These are phyloP conservation scores for Elsinoe australis DNA, from an alignment of 2,329 filamentous ascomycete genomes.

Conservation along the genomic window DNA sequence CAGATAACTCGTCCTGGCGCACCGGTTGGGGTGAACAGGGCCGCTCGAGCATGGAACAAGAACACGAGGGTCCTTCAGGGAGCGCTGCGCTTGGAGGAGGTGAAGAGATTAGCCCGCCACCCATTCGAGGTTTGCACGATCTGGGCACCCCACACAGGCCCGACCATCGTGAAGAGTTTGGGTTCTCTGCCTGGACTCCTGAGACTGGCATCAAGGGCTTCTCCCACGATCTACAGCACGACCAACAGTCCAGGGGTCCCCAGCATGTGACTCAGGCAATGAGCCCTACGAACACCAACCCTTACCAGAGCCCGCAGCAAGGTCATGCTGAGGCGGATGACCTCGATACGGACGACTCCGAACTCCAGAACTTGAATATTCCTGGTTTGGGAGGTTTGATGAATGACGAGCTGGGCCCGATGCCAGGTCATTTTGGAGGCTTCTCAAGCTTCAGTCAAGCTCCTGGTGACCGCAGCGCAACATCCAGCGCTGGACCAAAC, in stretches of 20 bases:
- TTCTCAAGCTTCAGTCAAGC: constrained; percentile 33
- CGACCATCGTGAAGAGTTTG: constrained; percentile 49
- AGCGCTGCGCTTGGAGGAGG: constrained; percentile 68
- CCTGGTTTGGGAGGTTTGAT: constrained; percentile 49
- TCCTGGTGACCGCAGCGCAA: constrained; percentile 84
- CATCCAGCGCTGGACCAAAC: constrained; percentile 70
- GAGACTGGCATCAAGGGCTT: constrained; percentile 34
- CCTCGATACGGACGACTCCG: constrained; percentile 31
- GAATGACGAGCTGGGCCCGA: constrained; percentile 22
- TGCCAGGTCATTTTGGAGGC: constrained; percentile 27
- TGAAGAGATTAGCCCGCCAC: constrained; percentile 57
- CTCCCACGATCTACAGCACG: constrained; percentile 40
- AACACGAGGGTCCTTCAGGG: constrained; percentile 58
- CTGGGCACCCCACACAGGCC: constrained; percentile 40
- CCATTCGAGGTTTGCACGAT: constrained; percentile 37
- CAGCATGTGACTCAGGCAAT: constrained; percentile 56
- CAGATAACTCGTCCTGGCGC: constrained; percentile 48
- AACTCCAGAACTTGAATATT: constrained; percentile 35
- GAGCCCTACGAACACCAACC: constrained; percentile 92
- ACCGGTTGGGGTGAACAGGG: constrained; percentile 23
- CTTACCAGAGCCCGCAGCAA: constrained; percentile 82
- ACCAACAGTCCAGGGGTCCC: constrained; percentile 49
- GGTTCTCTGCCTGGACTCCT: constrained; percentile 53
- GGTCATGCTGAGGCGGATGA: constrained; percentile 57
- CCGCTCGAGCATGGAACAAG: constrained; percentile 51